phyloP scores from a whole-genome alignment of 331 rosid species.

The Rosa hybrid region DNA sequence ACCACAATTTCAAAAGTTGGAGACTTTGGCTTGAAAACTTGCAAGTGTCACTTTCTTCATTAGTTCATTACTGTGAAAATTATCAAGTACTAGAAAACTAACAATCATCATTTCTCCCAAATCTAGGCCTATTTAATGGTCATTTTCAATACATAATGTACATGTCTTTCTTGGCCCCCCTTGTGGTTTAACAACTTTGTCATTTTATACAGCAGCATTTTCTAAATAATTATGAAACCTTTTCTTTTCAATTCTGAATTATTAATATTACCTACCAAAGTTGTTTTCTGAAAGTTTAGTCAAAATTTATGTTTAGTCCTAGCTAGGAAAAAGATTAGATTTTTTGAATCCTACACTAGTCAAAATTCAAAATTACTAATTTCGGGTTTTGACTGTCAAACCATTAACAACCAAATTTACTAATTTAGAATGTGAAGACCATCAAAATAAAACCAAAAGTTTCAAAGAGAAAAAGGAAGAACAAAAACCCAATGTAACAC shows the following conservation, averaged over 20 bases:
- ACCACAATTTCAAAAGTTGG: not conserved
- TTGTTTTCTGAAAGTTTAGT: not conserved
- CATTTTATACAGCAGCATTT: not conserved
- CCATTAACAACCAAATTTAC: not conserved
- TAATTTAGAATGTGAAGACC: not conserved
- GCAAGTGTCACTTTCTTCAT: not conserved
- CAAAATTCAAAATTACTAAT: not conserved
- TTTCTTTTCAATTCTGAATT: not conserved
- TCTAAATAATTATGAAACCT: not conserved
- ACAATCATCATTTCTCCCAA: not conserved
- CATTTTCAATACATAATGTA: not conserved
- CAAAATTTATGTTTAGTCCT: not conserved
- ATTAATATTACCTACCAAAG: not conserved
- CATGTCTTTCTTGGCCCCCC: not conserved
- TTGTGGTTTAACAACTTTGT: not conserved
- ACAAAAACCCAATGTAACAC: not conserved
- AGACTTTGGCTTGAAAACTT: constrained; percentile 10
- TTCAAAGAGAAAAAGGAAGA: not conserved
- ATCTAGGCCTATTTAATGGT: not conserved
- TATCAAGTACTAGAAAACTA: not conserved
- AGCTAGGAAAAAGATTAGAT: not conserved
- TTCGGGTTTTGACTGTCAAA: not conserved
- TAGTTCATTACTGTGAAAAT: not conserved
- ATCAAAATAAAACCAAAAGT: not conserved
- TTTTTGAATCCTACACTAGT: not conserved